Base-by-base conservation (phyloP, 345 rosid genomes). In the Moringa oleifera region DNA sequence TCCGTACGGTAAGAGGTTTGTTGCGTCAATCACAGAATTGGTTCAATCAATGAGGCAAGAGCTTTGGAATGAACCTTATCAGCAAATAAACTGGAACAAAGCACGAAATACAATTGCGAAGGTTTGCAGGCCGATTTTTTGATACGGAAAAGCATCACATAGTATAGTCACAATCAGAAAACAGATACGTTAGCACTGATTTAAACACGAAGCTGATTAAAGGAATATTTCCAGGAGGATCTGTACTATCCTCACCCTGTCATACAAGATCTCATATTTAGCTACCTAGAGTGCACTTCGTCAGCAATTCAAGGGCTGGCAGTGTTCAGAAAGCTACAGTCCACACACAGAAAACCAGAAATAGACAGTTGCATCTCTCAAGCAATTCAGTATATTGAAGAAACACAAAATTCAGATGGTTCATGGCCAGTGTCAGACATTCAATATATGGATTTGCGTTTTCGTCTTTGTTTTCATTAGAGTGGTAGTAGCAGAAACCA, bases 1-100 rank as follows among this genome's bases (percentile, higher is more conserved):
- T 47, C 76, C 85, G 23, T 87, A 88, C 31, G 91, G 95, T 53
- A 88, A 74, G 62, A 78, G 81, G 33, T 89, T 77, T 55, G 87
- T 86, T 41, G 88, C 79, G 33, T 73, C 79, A 4, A 61, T 82
- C 51, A 89, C 87, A 9, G 62, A 68, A 5, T 71, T 82, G 28
- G 55, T 86, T 51, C 50, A 65, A 58, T 60, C 65, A 7, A 47
- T 89, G 31, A 84, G 96, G 23, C 65, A 75, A 41, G 92, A 86
- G 67, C 80, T 89, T 18, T 79, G 76, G 55, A 63, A 53, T 13
- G 72, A 89, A 33, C 80, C 87, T 3, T 89, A 84, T 51, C 57
- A 77, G 46, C 24, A 22, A 50, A 71, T 89, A 22, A 72, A 83
- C 53, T 89, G 96, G 91, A 86, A 71, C 17, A 66, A 57, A 63